Conservation (phyloP, 169 alveolate genomes). For the Plasmodium yoelii region DNA sequence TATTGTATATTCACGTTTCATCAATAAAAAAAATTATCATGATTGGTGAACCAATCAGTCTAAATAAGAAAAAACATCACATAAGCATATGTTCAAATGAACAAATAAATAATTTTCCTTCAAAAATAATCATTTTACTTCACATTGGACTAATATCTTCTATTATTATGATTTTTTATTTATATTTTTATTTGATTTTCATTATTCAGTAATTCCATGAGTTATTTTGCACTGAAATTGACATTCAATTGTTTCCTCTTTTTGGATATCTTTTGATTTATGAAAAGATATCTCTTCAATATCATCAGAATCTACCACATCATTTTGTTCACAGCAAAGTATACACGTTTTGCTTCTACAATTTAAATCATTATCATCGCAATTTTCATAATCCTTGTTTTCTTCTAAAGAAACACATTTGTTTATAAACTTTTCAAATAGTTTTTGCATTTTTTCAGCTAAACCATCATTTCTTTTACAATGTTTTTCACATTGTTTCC, state of each 20-base stretch:
- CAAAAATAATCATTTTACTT: conserved; percentile 4
- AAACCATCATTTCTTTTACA: conserved; percentile 81
- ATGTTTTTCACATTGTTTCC: conserved; percentile 77
- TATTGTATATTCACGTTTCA: too few relatives aligned
- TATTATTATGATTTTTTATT: not conserved
- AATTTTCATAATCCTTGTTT: conserved; percentile 59
- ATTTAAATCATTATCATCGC: conserved; percentile 32
- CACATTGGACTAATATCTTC: conserved; percentile 1
- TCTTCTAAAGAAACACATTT: conserved; percentile 71
- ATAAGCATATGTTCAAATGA: not conserved
- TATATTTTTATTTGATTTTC: not conserved
- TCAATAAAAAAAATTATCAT: too few relatives aligned
- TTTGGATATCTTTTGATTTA: conserved; percentile 48
- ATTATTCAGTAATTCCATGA: not conserved
- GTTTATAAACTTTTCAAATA: conserved; percentile 67
- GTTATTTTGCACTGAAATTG: conserved; percentile 60
- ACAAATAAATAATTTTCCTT: not conserved
- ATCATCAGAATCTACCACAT: conserved; percentile 7
- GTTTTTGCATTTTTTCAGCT: conserved; percentile 60
- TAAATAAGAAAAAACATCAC: too few relatives aligned
- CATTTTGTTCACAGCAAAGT: conserved; percentile 60
- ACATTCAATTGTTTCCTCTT: conserved; percentile 71
- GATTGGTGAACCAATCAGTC: too few relatives aligned
- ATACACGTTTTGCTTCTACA: conserved; percentile 48
- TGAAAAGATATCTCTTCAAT: conserved; percentile 46